A percentile compares a stretch with the other conserved stretches of the same genome.
Evolutionary conservation across 768 basidiomycete genomes (phyloP).

Genomic region (Tulasnella sp.): DNA sequence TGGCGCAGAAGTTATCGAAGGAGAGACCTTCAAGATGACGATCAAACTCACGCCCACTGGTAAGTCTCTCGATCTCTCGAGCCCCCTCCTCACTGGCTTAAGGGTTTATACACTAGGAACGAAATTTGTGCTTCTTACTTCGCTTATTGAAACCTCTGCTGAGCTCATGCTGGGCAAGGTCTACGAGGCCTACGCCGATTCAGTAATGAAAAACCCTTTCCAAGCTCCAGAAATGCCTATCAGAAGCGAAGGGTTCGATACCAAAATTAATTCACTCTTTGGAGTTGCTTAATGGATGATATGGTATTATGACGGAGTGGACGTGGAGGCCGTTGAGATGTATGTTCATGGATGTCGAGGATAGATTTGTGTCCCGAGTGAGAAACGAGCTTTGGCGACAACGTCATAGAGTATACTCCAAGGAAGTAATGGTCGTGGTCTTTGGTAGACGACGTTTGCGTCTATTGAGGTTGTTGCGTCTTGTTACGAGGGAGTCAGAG

Average conservation of each 20-base stretch:
- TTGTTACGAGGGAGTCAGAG: not conserved
- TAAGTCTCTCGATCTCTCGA: conserved; percentile 36
- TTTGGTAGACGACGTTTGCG: not conserved
- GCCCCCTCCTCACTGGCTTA: not conserved
- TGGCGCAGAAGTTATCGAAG: conserved; percentile 92
- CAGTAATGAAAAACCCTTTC: conserved; percentile 99
- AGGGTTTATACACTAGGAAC: conserved; percentile 55
- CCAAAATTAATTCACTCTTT: conserved; percentile 23
- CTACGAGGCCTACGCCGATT: conserved; percentile 91
- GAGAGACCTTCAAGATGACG: conserved; percentile 91
- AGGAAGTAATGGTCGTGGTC: not conserved
- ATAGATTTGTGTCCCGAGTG: not conserved
- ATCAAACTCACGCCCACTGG: conserved; percentile 88
- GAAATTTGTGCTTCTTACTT: conserved; percentile 91
- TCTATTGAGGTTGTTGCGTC: not conserved
- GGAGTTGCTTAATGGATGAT: not conserved
- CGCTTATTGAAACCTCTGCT: conserved; percentile 65
- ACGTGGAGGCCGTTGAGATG: not conserved
- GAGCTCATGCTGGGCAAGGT: conserved; percentile 73
- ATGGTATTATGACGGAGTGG: not conserved
- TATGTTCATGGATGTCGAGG: not conserved
- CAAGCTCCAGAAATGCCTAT: conserved; percentile 99
- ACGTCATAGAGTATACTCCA: not conserved
- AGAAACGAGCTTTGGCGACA: not conserved
- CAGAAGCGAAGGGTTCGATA: conserved; percentile 83